Conservation (phyloP, 108 stramenopile species). For the Cyclostephanos invisitatus region DNA sequence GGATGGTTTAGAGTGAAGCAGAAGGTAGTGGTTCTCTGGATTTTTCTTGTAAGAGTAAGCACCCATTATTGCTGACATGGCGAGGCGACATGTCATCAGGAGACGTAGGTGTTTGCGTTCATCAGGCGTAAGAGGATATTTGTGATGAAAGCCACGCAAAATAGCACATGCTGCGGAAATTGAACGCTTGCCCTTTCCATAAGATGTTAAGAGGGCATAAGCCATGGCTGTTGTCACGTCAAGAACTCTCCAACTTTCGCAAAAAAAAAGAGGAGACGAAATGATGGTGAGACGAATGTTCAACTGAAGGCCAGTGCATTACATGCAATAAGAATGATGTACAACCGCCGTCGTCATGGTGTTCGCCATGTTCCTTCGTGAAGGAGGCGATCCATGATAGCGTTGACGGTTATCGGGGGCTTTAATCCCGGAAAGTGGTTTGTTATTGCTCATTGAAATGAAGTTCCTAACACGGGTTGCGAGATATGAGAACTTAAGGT, state of each 20-base stretch:
- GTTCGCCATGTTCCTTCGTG: slow-evolving; percentile 34
- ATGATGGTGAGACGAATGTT: slow-evolving; percentile 5
- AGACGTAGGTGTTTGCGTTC: slow-evolving; percentile 77
- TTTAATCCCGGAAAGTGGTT: slow-evolving; percentile 87
- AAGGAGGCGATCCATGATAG: slow-evolving; percentile 77
- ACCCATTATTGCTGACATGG: slow-evolving; percentile 80
- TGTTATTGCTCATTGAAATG: slow-evolving; percentile 89
- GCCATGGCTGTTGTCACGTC: slow-evolving; percentile 86
- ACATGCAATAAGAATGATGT: slow-evolving; percentile 45
- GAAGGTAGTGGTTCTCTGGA: slow-evolving; percentile 81
- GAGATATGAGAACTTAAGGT: slow-evolving; percentile 44
- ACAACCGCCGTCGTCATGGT: slow-evolving; percentile 84
- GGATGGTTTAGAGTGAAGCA: slow-evolving; percentile 84
- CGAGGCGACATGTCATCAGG: slow-evolving; percentile 73
- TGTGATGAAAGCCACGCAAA: slow-evolving; percentile 71
- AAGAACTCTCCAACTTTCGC: slow-evolving; percentile 77
- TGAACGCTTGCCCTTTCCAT: slow-evolving; percentile 63
- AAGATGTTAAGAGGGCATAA: slow-evolving; percentile 78
- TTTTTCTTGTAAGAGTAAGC: slow-evolving; percentile 79
- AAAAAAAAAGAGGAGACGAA: slow-evolving; percentile 14
- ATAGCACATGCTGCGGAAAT: slow-evolving; percentile 82
- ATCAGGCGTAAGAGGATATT: slow-evolving; percentile 60
- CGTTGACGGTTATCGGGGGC: slow-evolving; percentile 86
- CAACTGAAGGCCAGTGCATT: slow-evolving; percentile 24
- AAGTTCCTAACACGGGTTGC: slow-evolving; percentile 65